Evolutionary conservation across 768 basidiomycete genomes (phyloP), one percentile per base, ranked within the genome.

Genomic region (Ephemerocybe angulata): DNA sequence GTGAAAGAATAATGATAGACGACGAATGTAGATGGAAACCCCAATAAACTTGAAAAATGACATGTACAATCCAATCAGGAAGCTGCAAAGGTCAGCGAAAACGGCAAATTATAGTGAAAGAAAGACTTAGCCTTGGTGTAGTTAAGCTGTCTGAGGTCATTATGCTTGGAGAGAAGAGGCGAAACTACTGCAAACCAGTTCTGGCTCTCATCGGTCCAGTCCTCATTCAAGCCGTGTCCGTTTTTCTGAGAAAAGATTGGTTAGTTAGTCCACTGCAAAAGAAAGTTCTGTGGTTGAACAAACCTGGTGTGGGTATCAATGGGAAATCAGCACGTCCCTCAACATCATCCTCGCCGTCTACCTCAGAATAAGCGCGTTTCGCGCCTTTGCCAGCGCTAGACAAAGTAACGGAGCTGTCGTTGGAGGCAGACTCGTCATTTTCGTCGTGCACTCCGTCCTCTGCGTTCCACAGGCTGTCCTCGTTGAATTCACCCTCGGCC

Each of bases 301-400:
- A 54, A 82, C 83, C 80, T 61, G 82, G 79, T 54, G 81, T 81
- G 33, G 33, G 54, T 13, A 48, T 30, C 19, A 35, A 56, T 27
- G 65, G 66, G 51, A 63, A 58, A 53, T 67, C 60, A 24, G 55
- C 53, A 5, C 67, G 66, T 37, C 38, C 38, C 7, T 68, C 70
- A 35, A 63, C 68, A 28, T 70, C 70, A 27, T 69, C 62, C 13
- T 73, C 75, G 30, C 60, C 55, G 50, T 77, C 80, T 55, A 71
- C 63, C 33, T 70, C 67, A 28, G 81, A 78, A 54, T 81, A 74
- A 53, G 79, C 79, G 37, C 83, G 77, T 67, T 87, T 87, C 13
- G 83, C 83, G 37, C 79, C 72, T 62, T 71, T 81, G 62, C n/a
- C n/a, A n/a, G n/a, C n/a, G n/a, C 82, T 84, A 12, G 82, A 83